These are phyloP conservation scores for Elongisporangium undulatum DNA, from an alignment of 352 stramenopile species.

Conservation along the genomic window DNA sequence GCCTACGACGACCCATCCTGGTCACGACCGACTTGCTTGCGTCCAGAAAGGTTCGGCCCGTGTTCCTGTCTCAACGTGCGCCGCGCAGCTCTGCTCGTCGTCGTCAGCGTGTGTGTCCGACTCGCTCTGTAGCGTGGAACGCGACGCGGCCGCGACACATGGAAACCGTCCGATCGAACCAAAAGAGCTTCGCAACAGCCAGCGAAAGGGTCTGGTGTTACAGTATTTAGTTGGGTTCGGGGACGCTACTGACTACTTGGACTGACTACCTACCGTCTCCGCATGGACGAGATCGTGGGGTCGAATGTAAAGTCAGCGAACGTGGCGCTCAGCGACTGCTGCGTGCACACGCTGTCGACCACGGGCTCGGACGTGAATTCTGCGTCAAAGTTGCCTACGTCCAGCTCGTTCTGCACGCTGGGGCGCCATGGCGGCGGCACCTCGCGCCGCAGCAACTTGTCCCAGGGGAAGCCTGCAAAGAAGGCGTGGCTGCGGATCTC, in stretches of 20 bases:
- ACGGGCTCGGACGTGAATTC: conserved; percentile 74
- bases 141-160: no score
- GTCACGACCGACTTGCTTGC: no score
- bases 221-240: not conserved
- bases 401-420: conserved; percentile 59
- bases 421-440: conserved; percentile 56
- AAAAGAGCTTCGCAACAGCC: not conserved
- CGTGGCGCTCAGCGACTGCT: conserved; percentile 57
- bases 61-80: not conserved
- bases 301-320: conserved; percentile 81
- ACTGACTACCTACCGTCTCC: conserved; percentile 10
- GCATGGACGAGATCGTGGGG: conserved; percentile 54
- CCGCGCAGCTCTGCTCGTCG: no score
- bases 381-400: conserved; percentile 74
- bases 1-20: not conserved
- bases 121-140: not conserved
- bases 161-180: no score
- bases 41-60: not conserved
- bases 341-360: conserved; percentile 70
- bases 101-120: not conserved
- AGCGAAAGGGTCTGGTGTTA: not conserved
- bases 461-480: conserved; percentile 82
- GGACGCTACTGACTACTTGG: conserved; percentile 16
- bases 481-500: conserved; percentile 84
- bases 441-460: conserved; percentile 63